Evolutionary conservation across 352 stramenopile genomes (phyloP).

Genomic region (Phytophthora litchii): DNA sequence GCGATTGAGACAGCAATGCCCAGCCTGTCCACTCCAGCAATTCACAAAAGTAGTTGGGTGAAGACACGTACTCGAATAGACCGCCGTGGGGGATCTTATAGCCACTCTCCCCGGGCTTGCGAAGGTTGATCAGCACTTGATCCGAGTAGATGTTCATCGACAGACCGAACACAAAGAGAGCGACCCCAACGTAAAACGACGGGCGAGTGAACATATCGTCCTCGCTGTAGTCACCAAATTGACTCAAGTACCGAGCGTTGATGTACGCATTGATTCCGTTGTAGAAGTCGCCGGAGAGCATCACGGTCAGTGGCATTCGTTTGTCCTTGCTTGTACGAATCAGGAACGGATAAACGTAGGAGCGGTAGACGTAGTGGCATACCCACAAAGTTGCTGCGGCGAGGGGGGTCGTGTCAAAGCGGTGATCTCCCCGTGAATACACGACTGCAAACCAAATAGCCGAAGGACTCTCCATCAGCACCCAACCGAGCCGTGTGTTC

Average conservation of each 20-base stretch:
- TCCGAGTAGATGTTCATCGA: conserved; percentile 74
- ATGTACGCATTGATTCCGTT: conserved; percentile 79
- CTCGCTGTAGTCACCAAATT: conserved; percentile 58
- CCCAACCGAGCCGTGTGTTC: conserved; percentile 63
- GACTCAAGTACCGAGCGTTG: conserved; percentile 68
- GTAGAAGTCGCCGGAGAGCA: conserved; percentile 61
- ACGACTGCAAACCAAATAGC: conserved; percentile 64
- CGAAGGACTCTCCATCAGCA: conserved; percentile 76
- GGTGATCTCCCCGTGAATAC: conserved; percentile 50
- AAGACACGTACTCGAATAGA: conserved; percentile 75
- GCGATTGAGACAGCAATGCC: conserved; percentile 62
- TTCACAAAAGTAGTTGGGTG: conserved; percentile 80
- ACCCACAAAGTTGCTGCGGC: conserved; percentile 62
- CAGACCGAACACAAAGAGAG: conserved; percentile 58
- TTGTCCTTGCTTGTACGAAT: conserved; percentile 59
- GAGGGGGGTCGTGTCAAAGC: conserved; percentile 42
- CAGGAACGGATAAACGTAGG: conserved; percentile 75
- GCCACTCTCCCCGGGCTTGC: conserved; percentile 54
- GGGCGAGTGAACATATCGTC: conserved; percentile 39
- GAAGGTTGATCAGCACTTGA: conserved; percentile 70
- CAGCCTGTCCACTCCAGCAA: conserved; percentile 79
- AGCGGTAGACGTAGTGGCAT: conserved; percentile 72
- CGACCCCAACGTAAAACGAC: conserved; percentile 61
- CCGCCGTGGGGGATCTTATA: conserved; percentile 68
- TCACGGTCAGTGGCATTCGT: conserved; percentile 64